phyloP scores from a whole-genome alignment of 345 rosid species.

The Odontarrhena argentea region DNA sequence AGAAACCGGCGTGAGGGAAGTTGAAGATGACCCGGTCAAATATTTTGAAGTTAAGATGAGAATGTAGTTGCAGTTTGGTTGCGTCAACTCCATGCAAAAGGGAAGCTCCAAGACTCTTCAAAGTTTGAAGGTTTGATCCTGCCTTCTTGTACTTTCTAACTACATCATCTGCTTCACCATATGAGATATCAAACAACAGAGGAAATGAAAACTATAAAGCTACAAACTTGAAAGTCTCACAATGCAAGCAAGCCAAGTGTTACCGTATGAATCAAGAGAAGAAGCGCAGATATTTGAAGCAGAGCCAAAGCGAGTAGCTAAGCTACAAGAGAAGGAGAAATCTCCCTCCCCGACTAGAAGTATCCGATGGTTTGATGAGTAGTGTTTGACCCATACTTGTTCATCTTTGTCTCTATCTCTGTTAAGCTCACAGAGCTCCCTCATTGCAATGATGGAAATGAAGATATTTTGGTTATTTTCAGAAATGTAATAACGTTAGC shows the following conservation, averaged over 20 bases:
- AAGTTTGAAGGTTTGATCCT: constrained; percentile 42
- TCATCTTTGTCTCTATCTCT: not conserved
- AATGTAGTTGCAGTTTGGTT: constrained; percentile 44
- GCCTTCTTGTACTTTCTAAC: constrained; percentile 50
- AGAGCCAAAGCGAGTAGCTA: constrained; percentile 50
- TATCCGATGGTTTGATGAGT: constrained; percentile 50
- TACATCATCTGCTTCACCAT: constrained; percentile 43
- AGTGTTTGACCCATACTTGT: constrained; percentile 47
- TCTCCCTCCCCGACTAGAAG: constrained; percentile 71
- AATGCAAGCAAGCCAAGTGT: not conserved
- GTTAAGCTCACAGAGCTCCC: not conserved
- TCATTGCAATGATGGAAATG: not conserved
- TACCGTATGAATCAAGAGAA: constrained; percentile 57
- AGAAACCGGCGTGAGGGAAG: constrained; percentile 74
- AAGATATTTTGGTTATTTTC: not conserved
- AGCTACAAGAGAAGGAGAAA: constrained; percentile 53
- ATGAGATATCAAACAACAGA: constrained; percentile 11
- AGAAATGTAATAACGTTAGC: not conserved
- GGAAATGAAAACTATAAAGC: constrained; percentile 17
- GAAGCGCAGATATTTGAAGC: constrained; percentile 57
- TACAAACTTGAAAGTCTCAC: not conserved
- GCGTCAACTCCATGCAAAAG: constrained; percentile 60
- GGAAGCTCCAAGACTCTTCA: constrained; percentile 48
- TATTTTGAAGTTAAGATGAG: constrained; percentile 40
- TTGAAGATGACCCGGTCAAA: constrained; percentile 57